Evolutionary conservation across 805 yeast genomes (phyloP), one percentile per base, ranked within the genome.

Genomic region (Blastobotrys peoriensis): DNA sequence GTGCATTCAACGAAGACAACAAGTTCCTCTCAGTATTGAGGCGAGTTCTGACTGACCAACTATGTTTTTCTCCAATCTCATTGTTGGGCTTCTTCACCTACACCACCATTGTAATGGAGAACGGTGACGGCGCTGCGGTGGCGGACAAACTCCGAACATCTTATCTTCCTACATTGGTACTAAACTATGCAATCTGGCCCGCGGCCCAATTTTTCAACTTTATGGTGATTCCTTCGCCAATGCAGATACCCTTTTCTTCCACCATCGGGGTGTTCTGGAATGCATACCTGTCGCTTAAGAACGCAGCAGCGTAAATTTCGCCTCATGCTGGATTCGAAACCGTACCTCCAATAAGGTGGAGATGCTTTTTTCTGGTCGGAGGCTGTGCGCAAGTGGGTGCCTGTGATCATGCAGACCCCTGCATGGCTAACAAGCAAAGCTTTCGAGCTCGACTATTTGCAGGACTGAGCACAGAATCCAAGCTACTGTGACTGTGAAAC

Each of bases 161-260:
- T 66, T 79, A 80, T 44, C 52, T 67, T 23, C 71, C 74, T 3
- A 88, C 96, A 0, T 63, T 89, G 35, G 60, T 69, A 27, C 71
- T 84, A 15, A 89, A 88, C 61, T 87, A 95, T 89, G 58, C 71
- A 41, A 83, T 91, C 9, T 93, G 98, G 98, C 98, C 98, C 0
- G 63, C 77, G 0, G 84, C 93, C 50, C 98, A 93, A 64, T 57
- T 79, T 44, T 51, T 81, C 49, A 93, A 91, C 64, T 86, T 91
- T 58, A 73, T 79, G 38, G 56, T 85, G 5, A 74, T 87, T 2
- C 97, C 97, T 0, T 74, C 79, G 5, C 79, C 79, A 36, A n/a
- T 79, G 53, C 98, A 91, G 63, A 95, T 91, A 3, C 96, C 97
- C 0, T 91, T 93, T 61, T 81, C 94, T 44, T 83, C 93, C 5